phyloP scores from a whole-genome alignment of 305 asterid species.

The Fraxinus velutina region DNA sequence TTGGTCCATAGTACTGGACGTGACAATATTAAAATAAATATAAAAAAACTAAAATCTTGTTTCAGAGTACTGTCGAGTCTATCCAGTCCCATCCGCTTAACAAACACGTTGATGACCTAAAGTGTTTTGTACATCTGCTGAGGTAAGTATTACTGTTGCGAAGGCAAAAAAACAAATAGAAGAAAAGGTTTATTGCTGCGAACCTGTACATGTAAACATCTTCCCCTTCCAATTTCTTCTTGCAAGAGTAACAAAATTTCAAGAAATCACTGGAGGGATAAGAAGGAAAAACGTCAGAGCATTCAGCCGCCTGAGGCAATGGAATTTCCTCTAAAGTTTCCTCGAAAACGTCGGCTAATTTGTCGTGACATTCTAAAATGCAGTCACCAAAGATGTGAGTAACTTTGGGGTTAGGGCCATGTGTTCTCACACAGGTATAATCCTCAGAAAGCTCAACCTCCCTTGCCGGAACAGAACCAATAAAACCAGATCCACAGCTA shows the following conservation, averaged over 20 bases:
- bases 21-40: not conserved
- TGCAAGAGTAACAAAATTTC: slow-evolving; percentile 71
- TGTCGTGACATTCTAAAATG: slow-evolving; percentile 71
- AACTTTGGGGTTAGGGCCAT: slow-evolving; percentile 84
- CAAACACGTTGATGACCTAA: not conserved
- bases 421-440: slow-evolving; percentile 81
- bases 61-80: not conserved
- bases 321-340: slow-evolving; percentile 26
- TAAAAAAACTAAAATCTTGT: not conserved
- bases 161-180: not conserved
- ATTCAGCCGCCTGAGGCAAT: slow-evolving; percentile 25
- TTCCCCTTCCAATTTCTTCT: slow-evolving; percentile 81
- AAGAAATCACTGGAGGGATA: slow-evolving; percentile 57
- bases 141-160: not conserved
- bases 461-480: slow-evolving; percentile 47
- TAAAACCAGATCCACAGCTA: slow-evolving; percentile 28
- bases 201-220: slow-evolving; percentile 95
- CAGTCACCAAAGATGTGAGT: slow-evolving; percentile 92
- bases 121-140: not conserved
- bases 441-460: slow-evolving; percentile 93
- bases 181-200: slow-evolving; percentile 18
- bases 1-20: not conserved
- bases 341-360: slow-evolving; percentile 36
- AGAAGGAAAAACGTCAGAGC: slow-evolving; percentile 27
- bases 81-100: not conserved